Percentiles rank a stretch among this genome's conserved stretches.
Evolutionary conservation across 2,329 filamentous ascomycete species (phyloP).

Genomic region (Cladosporium halotolerans): DNA sequence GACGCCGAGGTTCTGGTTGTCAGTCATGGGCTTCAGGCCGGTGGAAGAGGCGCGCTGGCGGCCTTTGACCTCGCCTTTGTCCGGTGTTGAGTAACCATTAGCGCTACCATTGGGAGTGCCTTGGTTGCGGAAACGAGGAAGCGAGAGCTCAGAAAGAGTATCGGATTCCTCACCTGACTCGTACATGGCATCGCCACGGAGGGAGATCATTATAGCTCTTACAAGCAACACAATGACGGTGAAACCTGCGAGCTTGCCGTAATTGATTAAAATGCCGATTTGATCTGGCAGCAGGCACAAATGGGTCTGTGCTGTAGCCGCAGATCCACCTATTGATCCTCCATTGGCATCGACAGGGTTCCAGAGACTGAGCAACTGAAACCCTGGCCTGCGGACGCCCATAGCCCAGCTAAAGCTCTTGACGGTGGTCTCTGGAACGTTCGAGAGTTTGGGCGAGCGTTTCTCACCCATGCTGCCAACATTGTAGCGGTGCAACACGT

Average conservation of each 20-base stretch:
- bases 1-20: slow-evolving; percentile 23
- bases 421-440: slow-evolving; percentile 75
- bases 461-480: slow-evolving; percentile 10
- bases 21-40: slow-evolving; percentile 21
- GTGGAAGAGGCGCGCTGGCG: slow-evolving; percentile 29
- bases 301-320: slow-evolving; percentile 72
- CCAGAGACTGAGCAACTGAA: slow-evolving; percentile 83
- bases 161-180: not conserved
- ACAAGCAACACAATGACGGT: slow-evolving; percentile 45
- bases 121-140: slow-evolving; percentile 13
- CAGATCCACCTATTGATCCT: slow-evolving; percentile 21
- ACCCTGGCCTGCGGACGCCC: slow-evolving; percentile 83
- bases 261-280: slow-evolving; percentile 74
- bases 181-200: slow-evolving; percentile 14
- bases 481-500: slow-evolving; percentile 63
- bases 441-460: slow-evolving; percentile 29
- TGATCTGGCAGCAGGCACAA: slow-evolving; percentile 89
- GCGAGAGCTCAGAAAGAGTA: slow-evolving; percentile 10
- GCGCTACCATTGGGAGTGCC: slow-evolving; percentile 15
- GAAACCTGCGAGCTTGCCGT: slow-evolving; percentile 56
- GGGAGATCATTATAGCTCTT: slow-evolving; percentile 36
- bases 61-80: slow-evolving; percentile 20
- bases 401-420: slow-evolving; percentile 95
- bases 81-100: slow-evolving; percentile 21
- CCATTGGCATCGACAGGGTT: slow-evolving; percentile 67